Base-by-base conservation (phyloP, 106 monocot species). In the Dendrobium officinale region DNA sequence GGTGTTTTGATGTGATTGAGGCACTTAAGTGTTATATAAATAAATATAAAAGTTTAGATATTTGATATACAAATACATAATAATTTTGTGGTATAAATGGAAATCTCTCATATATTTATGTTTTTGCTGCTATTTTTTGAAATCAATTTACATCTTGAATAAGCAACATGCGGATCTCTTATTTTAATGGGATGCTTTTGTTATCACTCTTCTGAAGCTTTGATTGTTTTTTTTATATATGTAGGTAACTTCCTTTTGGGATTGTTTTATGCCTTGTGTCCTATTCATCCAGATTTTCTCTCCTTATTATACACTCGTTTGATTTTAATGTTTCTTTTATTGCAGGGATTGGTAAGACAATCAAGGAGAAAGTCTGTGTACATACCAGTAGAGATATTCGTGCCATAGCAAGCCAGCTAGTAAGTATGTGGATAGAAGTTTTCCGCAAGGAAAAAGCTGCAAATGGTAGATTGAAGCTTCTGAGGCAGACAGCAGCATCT, bases 311-410 rank as follows among this genome's bases (percentile, higher is more conserved):
- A 9, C 18, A 42, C 41, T 41, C 5, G 73, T 42, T 15, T 5
- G 6, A 42, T 44, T 26, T 47, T 76, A 51, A 49, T 76, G 76
- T 27, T 76, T 76, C n/a, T 76, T 48, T 49, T 76, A 15, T 59
- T 90, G 64, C 67, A 98, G 97, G 97, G 5, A 89, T 98, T 64
- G 97, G 97, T 40, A 94, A 86, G 59, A 98, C 97, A 8, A 77
- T 98, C 24, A 98, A 98, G 73, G 94, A 98, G 78, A 98, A 92
- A 83, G 98, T 99, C 4, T 93, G 95, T 85, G 84, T 99, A 67
- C 98, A 99, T 81, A 95, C 98, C 72, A 95, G 95, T 77, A 83
- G 98, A 80, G 98, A 99, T 82, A 99, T 99, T 41, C 98, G 98
- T 80, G 89, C 95, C 40, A 83, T 99, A 54, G 98, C 98, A 66